phyloP scores from a whole-genome alignment of 164 flowering plant genomes.

The Akebia trifoliata region DNA sequence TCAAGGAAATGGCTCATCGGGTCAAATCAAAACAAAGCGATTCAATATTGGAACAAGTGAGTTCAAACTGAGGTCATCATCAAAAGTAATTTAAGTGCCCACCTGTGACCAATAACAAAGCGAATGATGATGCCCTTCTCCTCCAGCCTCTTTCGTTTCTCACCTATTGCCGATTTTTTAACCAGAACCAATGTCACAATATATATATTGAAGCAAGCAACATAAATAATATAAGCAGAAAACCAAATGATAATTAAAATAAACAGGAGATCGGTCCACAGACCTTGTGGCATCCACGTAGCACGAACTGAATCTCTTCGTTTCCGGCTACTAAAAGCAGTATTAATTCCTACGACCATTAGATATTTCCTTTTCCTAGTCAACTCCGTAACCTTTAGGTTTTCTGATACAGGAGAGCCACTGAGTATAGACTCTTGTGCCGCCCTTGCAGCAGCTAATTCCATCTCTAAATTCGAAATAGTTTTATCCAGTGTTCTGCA shows the following conservation, averaged over 20 bases:
- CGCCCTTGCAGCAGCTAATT: conserved; percentile 51
- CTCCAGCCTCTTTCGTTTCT: conserved; percentile 65
- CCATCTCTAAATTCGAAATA: conserved; percentile 55
- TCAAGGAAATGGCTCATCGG: no score
- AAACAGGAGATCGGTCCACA: conserved; percentile 4
- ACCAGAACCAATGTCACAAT: neutral
- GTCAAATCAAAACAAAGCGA: no score
- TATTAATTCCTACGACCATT: conserved; percentile 77
- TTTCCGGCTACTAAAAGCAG: conserved; percentile 75
- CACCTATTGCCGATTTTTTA: conserved; percentile 35
- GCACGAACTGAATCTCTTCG: conserved; percentile 81
- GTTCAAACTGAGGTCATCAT: no score
- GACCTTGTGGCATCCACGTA: conserved; percentile 92
- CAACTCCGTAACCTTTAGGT: conserved; percentile 22
- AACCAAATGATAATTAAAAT: conserved; percentile 1
- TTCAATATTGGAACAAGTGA: no score
- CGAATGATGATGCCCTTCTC: conserved; percentile 75
- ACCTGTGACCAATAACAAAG: conserved; percentile 93
- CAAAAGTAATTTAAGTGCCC: neutral
- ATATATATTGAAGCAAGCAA: conserved; percentile 4
- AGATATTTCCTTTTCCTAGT: conserved; percentile 47
- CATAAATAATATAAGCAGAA: neutral
- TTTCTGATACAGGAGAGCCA: conserved; percentile 32
- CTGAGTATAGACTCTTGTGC: conserved; percentile 41
- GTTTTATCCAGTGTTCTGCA: conserved; percentile 55